Conservation (phyloP, 164 flowering plant genomes). For the Chimonanthus praecox region DNA sequence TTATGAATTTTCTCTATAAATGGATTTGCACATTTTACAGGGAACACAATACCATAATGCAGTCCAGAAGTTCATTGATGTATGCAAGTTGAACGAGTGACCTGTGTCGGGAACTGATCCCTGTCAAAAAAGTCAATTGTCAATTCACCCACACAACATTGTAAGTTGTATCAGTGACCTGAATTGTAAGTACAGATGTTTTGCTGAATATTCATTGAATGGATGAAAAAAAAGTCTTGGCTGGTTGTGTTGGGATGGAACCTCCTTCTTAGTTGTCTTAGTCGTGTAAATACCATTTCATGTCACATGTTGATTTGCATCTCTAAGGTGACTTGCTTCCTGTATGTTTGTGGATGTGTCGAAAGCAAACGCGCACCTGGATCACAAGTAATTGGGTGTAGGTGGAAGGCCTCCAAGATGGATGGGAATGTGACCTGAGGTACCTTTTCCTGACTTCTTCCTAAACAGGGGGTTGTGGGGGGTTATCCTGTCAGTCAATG, state of each 20-base stretch:
- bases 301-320: not conserved
- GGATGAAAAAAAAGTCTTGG: not conserved
- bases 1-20: not conserved
- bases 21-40: conserved; percentile 30
- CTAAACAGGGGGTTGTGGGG: too few species aligned
- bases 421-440: not conserved
- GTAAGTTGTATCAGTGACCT: not conserved
- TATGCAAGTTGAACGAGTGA: conserved; percentile 68
- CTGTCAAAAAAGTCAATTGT: not conserved
- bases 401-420: not conserved
- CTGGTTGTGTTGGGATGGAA: too few species aligned
- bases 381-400: not conserved
- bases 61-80: conserved; percentile 75
- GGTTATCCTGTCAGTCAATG: not conserved
- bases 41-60: conserved; percentile 97
- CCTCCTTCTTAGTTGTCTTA: too few species aligned
- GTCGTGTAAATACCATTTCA: not conserved
- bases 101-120: not conserved
- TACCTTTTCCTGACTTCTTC: not conserved
- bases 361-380: not conserved
- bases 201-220: not conserved
- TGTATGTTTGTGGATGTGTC: not conserved
- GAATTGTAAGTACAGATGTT: not conserved
- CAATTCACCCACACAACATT: not conserved
- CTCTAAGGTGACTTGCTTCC: not conserved